These are phyloP conservation scores for Vachellia pachyceras DNA, from an alignment of 306 rosid genomes.

Conservation along the genomic window DNA sequence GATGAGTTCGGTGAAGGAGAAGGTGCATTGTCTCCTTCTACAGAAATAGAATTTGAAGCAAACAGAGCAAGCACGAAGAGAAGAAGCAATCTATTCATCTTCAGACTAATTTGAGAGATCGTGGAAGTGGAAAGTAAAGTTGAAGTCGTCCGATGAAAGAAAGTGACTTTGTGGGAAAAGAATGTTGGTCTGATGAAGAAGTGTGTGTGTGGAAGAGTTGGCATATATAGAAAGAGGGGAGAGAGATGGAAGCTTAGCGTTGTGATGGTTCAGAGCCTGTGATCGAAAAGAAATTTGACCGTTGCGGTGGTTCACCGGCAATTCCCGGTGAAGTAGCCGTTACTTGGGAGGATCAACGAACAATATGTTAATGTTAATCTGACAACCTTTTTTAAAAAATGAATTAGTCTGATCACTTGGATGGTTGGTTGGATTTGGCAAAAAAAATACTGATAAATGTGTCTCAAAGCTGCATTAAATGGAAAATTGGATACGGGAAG, in stretches of 20 bases:
- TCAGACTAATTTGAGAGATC: not conserved
- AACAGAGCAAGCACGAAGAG: constrained; percentile 41
- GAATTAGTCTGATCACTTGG: not conserved
- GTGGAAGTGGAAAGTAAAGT: not conserved
- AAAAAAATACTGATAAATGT: not conserved
- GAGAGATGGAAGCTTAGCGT: not conserved
- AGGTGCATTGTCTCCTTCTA: constrained; percentile 63
- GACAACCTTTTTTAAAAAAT: not conserved
- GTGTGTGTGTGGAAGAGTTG: not conserved
- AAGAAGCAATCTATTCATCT: constrained; percentile 44
- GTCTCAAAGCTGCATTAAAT: no score
- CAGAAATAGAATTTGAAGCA: constrained; percentile 12
- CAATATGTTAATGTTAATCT: not conserved
- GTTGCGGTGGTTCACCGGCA: constrained; percentile 59
- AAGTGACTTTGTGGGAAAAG: not conserved
- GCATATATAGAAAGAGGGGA: constrained; percentile 39
- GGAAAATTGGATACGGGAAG: no score
- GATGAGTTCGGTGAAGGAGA: constrained; percentile 67
- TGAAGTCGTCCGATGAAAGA: not conserved
- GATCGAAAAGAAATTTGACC: constrained; percentile 52
- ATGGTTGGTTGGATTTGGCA: not conserved
- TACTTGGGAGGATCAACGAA: constrained; percentile 32
- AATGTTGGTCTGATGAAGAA: not conserved
- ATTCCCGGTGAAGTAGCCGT: constrained; percentile 69
- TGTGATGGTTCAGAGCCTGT: not conserved